Evolutionary conservation across 345 rosid species (phyloP).

Genomic region (Eucalyptus coolabah): DNA sequence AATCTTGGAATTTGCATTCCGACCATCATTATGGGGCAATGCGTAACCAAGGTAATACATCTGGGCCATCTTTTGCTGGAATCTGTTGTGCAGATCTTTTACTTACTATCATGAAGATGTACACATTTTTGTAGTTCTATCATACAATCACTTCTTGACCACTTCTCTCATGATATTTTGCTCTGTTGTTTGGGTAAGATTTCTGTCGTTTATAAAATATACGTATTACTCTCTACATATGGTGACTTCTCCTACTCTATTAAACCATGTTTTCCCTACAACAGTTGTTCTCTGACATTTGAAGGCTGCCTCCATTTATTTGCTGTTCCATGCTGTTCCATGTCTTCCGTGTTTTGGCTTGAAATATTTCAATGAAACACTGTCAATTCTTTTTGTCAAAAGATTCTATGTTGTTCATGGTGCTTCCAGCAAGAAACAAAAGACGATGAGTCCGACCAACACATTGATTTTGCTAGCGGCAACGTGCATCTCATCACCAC

Average conservation of each 20-base stretch:
- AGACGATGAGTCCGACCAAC: constrained; percentile 17
- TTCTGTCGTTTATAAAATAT: neutral
- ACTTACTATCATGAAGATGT: neutral
- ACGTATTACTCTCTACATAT: neutral
- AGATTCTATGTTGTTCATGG: neutral
- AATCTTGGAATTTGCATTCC: neutral
- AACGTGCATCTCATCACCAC: constrained; percentile 50
- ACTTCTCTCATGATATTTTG: neutral
- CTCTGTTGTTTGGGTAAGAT: neutral
- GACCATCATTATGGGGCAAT: neutral
- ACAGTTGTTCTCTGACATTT: neutral
- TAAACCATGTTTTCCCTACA: neutral
- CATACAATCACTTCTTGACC: neutral
- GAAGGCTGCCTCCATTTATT: neutral
- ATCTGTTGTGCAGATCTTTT: neutral
- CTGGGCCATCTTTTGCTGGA: neutral
- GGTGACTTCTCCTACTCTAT: neutral
- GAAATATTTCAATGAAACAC: neutral
- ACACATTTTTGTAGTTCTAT: neutral
- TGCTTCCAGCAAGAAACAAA: constrained; percentile 12
- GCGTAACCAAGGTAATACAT: neutral
- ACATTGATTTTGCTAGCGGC: constrained; percentile 43
- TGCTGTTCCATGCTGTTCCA: neutral
- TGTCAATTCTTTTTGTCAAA: neutral
- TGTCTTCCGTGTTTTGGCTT: neutral